Evolutionary conservation across 2,329 filamentous ascomycete species (phyloP), one percentile per base, ranked within the genome.

Genomic region (Fusarium algeriense): DNA sequence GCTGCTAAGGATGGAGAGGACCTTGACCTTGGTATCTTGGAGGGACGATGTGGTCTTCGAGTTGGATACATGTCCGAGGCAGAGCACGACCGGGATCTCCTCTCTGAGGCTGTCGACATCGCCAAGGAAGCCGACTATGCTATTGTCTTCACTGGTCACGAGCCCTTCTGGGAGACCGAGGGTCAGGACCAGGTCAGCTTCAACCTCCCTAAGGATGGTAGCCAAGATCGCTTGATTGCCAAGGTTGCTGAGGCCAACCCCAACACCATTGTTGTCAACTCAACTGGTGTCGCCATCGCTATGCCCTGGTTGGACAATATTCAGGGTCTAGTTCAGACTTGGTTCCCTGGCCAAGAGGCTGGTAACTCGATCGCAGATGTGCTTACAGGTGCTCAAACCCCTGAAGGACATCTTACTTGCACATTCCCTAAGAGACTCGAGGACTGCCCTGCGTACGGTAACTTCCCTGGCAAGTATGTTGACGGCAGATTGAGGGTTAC

Each of bases 131-230:
- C 86, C 1, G 89, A 92, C 41, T 85, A 90, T 64, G 90, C 91
- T 19, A 61, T 77, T 15, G 57, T 77, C 45, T 77, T 90, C 68
- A 87, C 89, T 19, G 90, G 91, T 3, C 83, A 92, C 32, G 91
- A 91, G 72, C 84, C 78, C 7, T 76, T 78, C 63, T 80, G 78
- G 79, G 80, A 81, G 72, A 80, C 79, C 0, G 80, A 93, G 90
- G 83, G 85, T 50, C 90, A 91, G 69, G 91, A 93, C 76, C 88
- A 92, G 60, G 91, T 91, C 77, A 92, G 92, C 77, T 84, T 93
- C 49, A 91, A 91, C 20, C 81, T 93, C 1, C 93, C 91, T 86
- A 84, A 77, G 20, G 71, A 79, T 8, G 79, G 89, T 61, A 86
- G 87, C 63, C 90, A 89, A 53, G 90, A 93, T 60, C 82, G 83